Base-by-base conservation (phyloP, 2,329 filamentous ascomycete genomes). In the Aspergillus ochraceus region DNA sequence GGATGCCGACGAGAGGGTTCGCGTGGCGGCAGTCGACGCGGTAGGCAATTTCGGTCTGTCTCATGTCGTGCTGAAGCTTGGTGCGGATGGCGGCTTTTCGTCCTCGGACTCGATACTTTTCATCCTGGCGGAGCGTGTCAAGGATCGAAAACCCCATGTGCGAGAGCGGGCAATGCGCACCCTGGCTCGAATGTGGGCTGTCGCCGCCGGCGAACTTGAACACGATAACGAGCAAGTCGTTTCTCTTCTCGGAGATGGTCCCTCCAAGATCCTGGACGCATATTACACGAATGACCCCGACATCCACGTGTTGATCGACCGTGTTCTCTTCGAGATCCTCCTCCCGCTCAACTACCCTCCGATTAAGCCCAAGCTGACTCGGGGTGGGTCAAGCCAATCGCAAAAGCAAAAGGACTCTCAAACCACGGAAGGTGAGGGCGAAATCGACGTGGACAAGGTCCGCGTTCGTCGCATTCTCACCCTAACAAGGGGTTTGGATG, bases 221-320 rank as follows among this genome's bases (percentile, higher is more conserved):
- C 86, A 89, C 55, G 91, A 91, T 14, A 90, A 94, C 68, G 91
- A 97, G 66, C 81, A 84, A 19, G 89, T 96, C 20, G 85, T 84
- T 12, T 80, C 86, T 10, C 84, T 94, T n/a, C 80, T 99, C 12
- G 89, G 88, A 6, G 88, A 88, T 24, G 92, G 96, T 45, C 94
- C 95, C 2, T 90, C 90, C 1, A 89, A 87, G 62, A 92, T 99
- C 49, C 87, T 97, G 63, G 92, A 92, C 70, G 89, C 90, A 0
- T 93, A 90, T 70, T 99, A 97, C 74, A 90, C 92, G 61, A 97
- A 97, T 71, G 92, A 97, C 71, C 80, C 82, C 1, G 92, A 97
- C 64, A 86, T 97, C 55, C 95, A 96, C 69, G 84, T 92, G 20
- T 81, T 96, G 42, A 84, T 98, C 20, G 92, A 97, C 67, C 87